A percentile compares a stretch with the other conserved stretches of the same genome.
Evolutionary conservation across 352 stramenopile genomes (phyloP).

Genomic region (Phytophthora macrochlamydospora): DNA sequence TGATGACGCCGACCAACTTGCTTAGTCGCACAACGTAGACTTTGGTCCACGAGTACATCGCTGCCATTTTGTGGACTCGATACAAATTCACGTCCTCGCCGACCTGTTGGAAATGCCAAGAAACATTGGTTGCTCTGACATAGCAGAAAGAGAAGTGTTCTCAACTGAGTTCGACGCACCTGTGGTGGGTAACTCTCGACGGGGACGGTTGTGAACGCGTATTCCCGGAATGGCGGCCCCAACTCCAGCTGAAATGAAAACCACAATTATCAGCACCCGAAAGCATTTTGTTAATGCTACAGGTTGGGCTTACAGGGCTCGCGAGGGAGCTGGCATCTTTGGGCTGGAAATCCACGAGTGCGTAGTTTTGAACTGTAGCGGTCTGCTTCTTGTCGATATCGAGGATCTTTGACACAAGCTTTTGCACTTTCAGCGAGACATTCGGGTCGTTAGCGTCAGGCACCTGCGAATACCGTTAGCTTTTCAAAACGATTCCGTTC

Average conservation of each 20-base stretch:
- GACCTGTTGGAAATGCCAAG: constrained; percentile 35
- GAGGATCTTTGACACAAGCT: constrained; percentile 76
- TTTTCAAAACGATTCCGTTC: neutral
- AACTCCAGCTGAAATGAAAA: constrained; percentile 53
- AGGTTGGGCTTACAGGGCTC: constrained; percentile 42
- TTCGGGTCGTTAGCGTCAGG: constrained; percentile 57
- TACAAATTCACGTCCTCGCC: constrained; percentile 71
- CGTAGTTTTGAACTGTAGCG: constrained; percentile 72
- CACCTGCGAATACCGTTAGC: constrained; percentile 40
- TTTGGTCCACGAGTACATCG: constrained; percentile 85
- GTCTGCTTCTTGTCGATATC: constrained; percentile 76
- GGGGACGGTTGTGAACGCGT: constrained; percentile 64
- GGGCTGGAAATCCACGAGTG: constrained; percentile 71
- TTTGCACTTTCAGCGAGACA: constrained; percentile 68
- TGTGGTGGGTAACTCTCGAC: constrained; percentile 85
- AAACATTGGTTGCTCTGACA: neutral
- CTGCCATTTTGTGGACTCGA: constrained; percentile 76
- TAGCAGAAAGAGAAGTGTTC: too few relatives aligned
- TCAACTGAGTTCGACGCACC: constrained; percentile 23
- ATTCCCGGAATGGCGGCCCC: constrained; percentile 73
- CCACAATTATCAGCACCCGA: neutral
- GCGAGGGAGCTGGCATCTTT: constrained; percentile 69
- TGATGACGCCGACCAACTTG: constrained; percentile 74
- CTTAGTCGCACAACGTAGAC: constrained; percentile 83
- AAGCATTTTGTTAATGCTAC: neutral